phyloP scores from a whole-genome alignment of 345 rosid genomes.

The Triadica sebifera region DNA sequence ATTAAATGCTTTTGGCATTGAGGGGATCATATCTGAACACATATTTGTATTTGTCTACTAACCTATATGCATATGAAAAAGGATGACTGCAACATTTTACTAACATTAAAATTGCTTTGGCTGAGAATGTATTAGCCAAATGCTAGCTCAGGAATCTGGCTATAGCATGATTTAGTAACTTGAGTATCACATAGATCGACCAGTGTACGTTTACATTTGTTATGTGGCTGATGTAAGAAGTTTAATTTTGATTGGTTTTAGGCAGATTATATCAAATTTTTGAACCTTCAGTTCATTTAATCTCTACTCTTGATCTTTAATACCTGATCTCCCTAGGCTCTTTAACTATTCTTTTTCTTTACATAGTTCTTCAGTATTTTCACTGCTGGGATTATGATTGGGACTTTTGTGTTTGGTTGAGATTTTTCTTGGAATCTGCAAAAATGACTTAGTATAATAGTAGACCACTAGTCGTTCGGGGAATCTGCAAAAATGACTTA shows the following conservation, averaged over 20 bases:
- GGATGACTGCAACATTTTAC: neutral
- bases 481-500: slow-evolving; percentile 6
- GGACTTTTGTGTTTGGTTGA: neutral
- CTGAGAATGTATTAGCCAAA: neutral
- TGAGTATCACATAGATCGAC: neutral
- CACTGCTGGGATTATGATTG: neutral
- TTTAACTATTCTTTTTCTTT: neutral
- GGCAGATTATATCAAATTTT: neutral
- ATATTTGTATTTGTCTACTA: too few species aligned
- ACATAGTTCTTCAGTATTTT: neutral
- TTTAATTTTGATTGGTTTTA: neutral
- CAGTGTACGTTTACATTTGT: neutral
- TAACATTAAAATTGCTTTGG: neutral
- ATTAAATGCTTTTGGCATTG: too few species aligned
- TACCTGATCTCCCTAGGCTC: neutral
- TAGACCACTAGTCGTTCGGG: neutral
- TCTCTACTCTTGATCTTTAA: neutral
- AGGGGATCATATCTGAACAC: too few species aligned
- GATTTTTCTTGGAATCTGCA: slow-evolving; percentile 6
- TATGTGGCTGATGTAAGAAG: neutral
- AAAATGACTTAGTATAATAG: neutral
- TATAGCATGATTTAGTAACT: neutral
- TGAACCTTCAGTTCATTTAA: neutral
- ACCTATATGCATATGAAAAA: too few species aligned
- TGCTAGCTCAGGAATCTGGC: neutral